phyloP scores from a whole-genome alignment of 306 rosid species.

The Alnus rubra region DNA sequence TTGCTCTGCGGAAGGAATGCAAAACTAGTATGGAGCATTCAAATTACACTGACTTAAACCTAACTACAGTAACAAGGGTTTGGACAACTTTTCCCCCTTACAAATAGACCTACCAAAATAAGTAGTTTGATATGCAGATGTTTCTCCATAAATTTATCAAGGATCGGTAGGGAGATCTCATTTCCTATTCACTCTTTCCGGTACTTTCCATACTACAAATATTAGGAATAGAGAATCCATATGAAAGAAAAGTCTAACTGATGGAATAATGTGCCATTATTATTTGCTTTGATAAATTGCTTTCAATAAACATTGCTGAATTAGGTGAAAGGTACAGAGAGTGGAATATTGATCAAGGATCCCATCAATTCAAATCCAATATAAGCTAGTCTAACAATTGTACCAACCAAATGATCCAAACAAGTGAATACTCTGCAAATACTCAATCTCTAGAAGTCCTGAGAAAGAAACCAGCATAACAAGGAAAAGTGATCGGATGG shows the following conservation, averaged over 20 bases:
- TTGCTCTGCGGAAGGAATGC: too few species aligned
- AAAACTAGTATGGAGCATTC: background rate
- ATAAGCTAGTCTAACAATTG: too few species aligned
- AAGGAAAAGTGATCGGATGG: too few species aligned
- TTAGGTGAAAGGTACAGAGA: background rate
- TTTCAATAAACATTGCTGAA: background rate
- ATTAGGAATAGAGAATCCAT: background rate
- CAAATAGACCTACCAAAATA: background rate
- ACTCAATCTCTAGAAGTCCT: too few species aligned
- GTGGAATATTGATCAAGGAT: background rate
- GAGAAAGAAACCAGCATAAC: too few species aligned
- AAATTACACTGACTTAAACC: background rate
- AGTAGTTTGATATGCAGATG: background rate
- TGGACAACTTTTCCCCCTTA: too few species aligned
- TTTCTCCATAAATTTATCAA: background rate
- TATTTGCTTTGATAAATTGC: background rate
- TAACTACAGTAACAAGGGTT: too few species aligned
- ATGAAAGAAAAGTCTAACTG: background rate
- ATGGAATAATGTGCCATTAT: background rate
- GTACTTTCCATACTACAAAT: too few species aligned
- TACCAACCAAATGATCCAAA: too few species aligned
- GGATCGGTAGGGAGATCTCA: too few species aligned
- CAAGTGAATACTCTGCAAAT: too few species aligned
- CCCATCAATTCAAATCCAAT: too few species aligned
- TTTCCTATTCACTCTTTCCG: background rate